Conservation (phyloP, 1,284 basidiomycete species). For the Kalmanozyma brasiliensis region DNA sequence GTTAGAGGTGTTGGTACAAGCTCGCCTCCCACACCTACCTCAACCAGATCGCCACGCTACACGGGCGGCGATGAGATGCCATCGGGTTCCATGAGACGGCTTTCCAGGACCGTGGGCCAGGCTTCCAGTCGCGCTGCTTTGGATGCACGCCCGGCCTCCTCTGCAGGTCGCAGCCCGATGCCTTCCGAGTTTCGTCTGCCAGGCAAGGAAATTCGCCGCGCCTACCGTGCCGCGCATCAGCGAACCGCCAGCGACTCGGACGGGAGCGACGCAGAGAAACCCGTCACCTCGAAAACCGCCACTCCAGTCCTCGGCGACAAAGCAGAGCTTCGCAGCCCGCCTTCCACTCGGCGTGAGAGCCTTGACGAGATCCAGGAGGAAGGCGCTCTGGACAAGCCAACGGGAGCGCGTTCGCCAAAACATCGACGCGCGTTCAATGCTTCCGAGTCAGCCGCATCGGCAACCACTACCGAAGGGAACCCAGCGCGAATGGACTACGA, state of each 20-base stretch:
- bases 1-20: background rate
- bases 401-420: constrained; percentile 3
- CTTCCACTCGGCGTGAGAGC: constrained; percentile 19
- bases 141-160: constrained; percentile 9
- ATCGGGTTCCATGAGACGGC: constrained; percentile 26
- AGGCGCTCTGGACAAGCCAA: constrained; percentile 6
- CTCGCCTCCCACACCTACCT: constrained; percentile 12
- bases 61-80: constrained; percentile 8
- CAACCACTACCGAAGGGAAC: constrained; percentile 35
- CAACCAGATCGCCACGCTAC: constrained; percentile 18
- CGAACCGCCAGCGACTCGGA: constrained; percentile 28
- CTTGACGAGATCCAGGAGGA: constrained; percentile 37
- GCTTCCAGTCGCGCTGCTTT: constrained; percentile 24
- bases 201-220: constrained; percentile 41
- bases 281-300: background rate
- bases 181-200: constrained; percentile 48
- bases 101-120: constrained; percentile 20
- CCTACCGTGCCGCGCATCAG: constrained; percentile 40
- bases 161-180: constrained; percentile 34
- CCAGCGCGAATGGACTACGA: constrained; percentile 19
- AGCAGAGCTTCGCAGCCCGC: constrained; percentile 9
- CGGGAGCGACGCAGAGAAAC: constrained; percentile 13
- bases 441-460: constrained; percentile 38
- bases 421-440: too few relatives aligned
- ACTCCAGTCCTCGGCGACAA: background rate